Evolutionary conservation across 2,329 filamentous ascomycete genomes (phyloP).

Genomic region (Onygena corvina): DNA sequence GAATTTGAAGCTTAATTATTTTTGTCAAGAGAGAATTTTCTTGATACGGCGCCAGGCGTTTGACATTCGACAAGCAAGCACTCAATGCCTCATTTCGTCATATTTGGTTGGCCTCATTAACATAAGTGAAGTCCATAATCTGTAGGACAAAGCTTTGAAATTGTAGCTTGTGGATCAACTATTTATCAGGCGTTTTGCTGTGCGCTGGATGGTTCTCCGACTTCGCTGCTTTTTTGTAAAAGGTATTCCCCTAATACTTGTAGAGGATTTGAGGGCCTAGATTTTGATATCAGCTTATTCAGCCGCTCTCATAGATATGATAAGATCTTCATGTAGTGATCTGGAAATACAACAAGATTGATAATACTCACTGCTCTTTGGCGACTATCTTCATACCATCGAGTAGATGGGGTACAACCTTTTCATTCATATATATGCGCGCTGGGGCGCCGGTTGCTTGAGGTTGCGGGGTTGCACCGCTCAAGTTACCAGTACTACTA

Average conservation of each 20-base stretch:
- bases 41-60: too few relatives aligned
- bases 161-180: too few relatives aligned
- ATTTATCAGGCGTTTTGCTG: conserved; percentile 8
- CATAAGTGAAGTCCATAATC: too few relatives aligned
- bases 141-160: too few relatives aligned
- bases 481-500: not conserved
- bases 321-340: not conserved
- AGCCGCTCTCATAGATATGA: not conserved
- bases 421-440: conserved; percentile 59
- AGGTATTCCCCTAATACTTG: conserved; percentile 59
- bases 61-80: too few relatives aligned
- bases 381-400: conserved; percentile 65
- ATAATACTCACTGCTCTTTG: conserved; percentile 52
- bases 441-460: conserved; percentile 55
- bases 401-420: conserved; percentile 54
- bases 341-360: not conserved
- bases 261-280: conserved; percentile 55
- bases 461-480: conserved; percentile 25
- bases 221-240: conserved; percentile 53
- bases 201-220: conserved; percentile 38
- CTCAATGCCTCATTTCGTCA: too few relatives aligned
- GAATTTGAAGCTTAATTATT: too few relatives aligned
- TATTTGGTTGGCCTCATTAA: too few relatives aligned
- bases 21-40: too few relatives aligned
- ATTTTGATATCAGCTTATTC: not conserved